These are phyloP conservation scores for Penicillium oxalicum DNA, from an alignment of 2,329 filamentous ascomycete species.

Conservation along the genomic window DNA sequence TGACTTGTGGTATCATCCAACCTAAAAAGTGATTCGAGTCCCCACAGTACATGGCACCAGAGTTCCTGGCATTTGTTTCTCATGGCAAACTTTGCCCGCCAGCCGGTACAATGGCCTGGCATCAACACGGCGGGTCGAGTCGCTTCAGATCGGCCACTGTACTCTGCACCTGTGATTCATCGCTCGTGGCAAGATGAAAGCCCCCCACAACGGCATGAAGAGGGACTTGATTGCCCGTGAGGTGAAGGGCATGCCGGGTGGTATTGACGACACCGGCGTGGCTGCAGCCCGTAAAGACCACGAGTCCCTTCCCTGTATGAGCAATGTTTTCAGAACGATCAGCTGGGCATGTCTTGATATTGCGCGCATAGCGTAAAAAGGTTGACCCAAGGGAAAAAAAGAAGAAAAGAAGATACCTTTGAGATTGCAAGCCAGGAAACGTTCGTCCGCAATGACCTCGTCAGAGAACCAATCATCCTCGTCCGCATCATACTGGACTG, in stretches of 20 bases:
- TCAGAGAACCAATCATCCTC: constrained; percentile 44
- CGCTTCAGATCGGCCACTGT: constrained; percentile 47
- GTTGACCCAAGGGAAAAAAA: neutral
- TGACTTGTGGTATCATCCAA: neutral
- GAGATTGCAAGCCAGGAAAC: constrained; percentile 49
- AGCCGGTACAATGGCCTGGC: constrained; percentile 53
- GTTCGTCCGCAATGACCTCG: constrained; percentile 48
- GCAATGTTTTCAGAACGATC: neutral
- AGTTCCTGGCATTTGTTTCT: constrained; percentile 46
- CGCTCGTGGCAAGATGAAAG: constrained; percentile 48
- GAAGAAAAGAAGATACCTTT: constrained; percentile 36
- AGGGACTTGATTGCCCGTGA: constrained; percentile 33
- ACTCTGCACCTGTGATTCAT: constrained; percentile 39
- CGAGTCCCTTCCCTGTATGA: constrained; percentile 44
- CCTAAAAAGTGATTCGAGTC: constrained; percentile 36
- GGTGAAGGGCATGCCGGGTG: constrained; percentile 41
- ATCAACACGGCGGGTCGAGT: constrained; percentile 46
- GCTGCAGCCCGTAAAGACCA: constrained; percentile 53
- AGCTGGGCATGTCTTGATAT: neutral
- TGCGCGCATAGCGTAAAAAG: no score
- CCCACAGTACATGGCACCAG: constrained; percentile 49
- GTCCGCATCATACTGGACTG: constrained; percentile 39
- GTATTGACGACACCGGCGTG: constrained; percentile 53
- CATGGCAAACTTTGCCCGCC: constrained; percentile 51
- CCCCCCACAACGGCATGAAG: constrained; percentile 50